Conservation (phyloP, 805 yeast genomes). For the Ogataea pini region DNA sequence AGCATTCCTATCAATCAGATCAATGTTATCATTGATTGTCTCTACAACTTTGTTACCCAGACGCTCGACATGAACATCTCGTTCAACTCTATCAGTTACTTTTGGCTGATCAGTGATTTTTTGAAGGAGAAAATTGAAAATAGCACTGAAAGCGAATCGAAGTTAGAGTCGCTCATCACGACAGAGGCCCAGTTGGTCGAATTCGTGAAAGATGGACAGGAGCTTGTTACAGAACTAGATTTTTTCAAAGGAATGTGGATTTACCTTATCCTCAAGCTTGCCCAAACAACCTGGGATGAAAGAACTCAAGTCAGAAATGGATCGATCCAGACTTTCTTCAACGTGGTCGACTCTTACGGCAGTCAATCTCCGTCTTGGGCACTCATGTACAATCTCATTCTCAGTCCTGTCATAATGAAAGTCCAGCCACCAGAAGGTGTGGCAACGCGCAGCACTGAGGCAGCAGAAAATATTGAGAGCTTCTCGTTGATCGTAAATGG, state of each 20-base stretch:
- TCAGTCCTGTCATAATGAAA: conserved; percentile 49
- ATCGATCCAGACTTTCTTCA: conserved; percentile 83
- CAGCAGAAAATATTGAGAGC: conserved; percentile 59
- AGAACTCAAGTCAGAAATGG: conserved; percentile 87
- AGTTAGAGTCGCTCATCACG: conserved; percentile 20
- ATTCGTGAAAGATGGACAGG: conserved; percentile 11
- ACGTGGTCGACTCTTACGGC: conserved; percentile 76
- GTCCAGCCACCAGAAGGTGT: conserved; percentile 18
- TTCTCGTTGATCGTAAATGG: conserved; percentile 64
- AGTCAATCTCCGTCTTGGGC: conserved; percentile 62
- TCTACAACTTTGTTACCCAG: conserved; percentile 73
- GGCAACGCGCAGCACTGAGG: conserved; percentile 6
- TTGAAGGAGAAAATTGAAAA: conserved; percentile 42
- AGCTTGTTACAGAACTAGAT: conserved; percentile 23
- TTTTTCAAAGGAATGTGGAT: conserved; percentile 56
- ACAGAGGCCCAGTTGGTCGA: conserved; percentile 26
- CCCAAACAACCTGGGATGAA: conserved; percentile 60
- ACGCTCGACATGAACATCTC: conserved; percentile 78
- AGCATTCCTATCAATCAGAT: conserved; percentile 68
- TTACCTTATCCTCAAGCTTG: conserved; percentile 60
- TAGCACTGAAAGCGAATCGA: not conserved
- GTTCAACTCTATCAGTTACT: conserved; percentile 86
- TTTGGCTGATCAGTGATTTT: conserved; percentile 89
- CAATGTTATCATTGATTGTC: conserved; percentile 65
- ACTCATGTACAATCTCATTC: conserved; percentile 61